Base-by-base conservation (phyloP, 495 filamentous ascomycete genomes). In the Podospora tetraspora region DNA sequence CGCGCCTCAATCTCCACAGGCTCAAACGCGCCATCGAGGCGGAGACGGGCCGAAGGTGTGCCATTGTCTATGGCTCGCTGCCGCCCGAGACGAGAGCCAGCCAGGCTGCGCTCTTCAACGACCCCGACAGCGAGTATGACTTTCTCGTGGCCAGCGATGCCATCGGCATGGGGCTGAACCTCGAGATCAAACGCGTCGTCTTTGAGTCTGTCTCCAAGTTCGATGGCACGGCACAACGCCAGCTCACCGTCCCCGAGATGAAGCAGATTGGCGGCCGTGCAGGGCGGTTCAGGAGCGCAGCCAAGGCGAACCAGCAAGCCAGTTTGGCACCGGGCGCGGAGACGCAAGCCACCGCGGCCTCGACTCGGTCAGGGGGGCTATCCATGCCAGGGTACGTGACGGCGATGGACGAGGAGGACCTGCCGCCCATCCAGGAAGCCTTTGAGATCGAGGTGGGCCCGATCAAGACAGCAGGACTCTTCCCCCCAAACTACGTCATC, bases 241-340 rank as follows among this genome's bases (percentile, higher is more conserved):
- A 78, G 8, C 82, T 98, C 13, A 76, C 80, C 8, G 82, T 90
- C n/a, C 86, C 91, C 0, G 90, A 96, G 67, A 85, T 97, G 63
- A 97, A 96, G 75, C 96, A 99, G 72, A 99, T 99, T 68, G 95
- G 85, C 64, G 96, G 96, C 23, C 88, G 96, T 70, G 96, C 96
- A 22, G 96, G 96, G 27, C 90, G 96, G 34, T 99, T 90, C 80
- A 89, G 87, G 21, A 89, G 90, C 32, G 91, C 92, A 29, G 75
- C 76, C 21, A 82, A 90, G 64, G 85, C 74, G 66, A 69, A 58
- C 56, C 64, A 63, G 16, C 16, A 52, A 52, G 43, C 43, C 16
- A 8, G 43, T n/a, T 52, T 19, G 43, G 43, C 43, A n/a, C 43
- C 19, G 19, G 43, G 43, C 43, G n/a, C 12, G 16, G 19, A 3